Conservation (phyloP, 192 early-diverging fungal genomes). For the Backusella luteola region DNA sequence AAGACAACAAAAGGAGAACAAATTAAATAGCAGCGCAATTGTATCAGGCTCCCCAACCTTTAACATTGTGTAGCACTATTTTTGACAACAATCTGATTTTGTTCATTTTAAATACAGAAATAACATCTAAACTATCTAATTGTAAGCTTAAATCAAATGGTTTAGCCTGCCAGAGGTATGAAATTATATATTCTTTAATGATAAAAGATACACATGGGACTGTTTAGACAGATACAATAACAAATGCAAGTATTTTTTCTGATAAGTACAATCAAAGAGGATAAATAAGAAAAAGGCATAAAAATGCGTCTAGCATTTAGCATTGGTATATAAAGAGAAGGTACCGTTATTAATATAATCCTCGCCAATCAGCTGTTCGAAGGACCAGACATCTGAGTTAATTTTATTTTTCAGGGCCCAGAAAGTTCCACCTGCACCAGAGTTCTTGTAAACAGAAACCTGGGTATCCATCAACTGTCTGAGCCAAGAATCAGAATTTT, state of each 20-base stretch:
- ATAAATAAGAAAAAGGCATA: neutral
- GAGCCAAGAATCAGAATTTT: neutral
- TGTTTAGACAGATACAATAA: neutral
- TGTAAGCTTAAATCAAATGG: neutral
- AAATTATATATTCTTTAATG: neutral
- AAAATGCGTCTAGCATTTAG: slow-evolving; percentile 16
- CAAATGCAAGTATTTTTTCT: neutral
- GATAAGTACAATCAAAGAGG: neutral
- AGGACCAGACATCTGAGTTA: slow-evolving; percentile 29
- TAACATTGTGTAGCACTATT: neutral
- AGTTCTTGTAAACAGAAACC: slow-evolving; percentile 16
- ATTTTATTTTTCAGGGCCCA: slow-evolving; percentile 36
- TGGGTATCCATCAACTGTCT: slow-evolving; percentile 32
- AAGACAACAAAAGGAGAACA: too few species aligned
- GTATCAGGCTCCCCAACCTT: neutral
- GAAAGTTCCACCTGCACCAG: slow-evolving; percentile 16
- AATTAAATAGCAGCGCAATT: neutral
- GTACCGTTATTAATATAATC: slow-evolving; percentile 27
- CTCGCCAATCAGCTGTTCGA: slow-evolving; percentile 22
- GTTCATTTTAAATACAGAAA: too few species aligned
- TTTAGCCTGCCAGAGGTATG: neutral
- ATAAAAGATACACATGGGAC: neutral
- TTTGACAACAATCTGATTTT: neutral
- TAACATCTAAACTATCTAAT: neutral
- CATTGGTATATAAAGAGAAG: slow-evolving; percentile 14